phyloP scores from a whole-genome alignment of 2,329 filamentous ascomycete genomes.

The Beauveria bassiana region DNA sequence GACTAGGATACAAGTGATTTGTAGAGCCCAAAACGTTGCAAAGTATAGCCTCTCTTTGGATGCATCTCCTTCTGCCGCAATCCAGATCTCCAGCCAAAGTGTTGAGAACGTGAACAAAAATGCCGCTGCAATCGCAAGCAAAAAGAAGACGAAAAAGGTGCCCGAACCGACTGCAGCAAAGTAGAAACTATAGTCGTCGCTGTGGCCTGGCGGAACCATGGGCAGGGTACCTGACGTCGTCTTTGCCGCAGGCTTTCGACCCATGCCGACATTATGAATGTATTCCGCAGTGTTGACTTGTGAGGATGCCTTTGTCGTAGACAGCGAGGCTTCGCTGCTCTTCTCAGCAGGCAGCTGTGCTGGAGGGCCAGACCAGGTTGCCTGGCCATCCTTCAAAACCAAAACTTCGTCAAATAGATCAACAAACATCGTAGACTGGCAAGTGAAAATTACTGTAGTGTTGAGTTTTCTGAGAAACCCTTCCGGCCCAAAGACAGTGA shows the following conservation, averaged over 20 bases:
- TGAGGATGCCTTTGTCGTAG: not conserved
- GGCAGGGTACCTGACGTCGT: not conserved
- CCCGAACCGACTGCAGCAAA: not conserved
- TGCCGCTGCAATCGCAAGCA: not conserved
- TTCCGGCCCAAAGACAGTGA: not conserved
- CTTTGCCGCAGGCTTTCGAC: not conserved
- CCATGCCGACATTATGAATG: too few species aligned
- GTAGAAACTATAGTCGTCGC: slow-evolving; percentile 4
- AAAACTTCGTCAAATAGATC: not conserved
- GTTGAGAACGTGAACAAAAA: not conserved
- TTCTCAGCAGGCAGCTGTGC: not conserved
- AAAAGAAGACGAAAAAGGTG: not conserved
- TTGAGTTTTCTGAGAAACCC: not conserved
- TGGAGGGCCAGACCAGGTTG: not conserved
- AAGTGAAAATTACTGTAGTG: not conserved
- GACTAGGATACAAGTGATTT: not conserved
- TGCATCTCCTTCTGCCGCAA: not conserved
- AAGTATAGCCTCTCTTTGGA: not conserved
- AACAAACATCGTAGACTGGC: not conserved
- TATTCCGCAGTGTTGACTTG: not conserved
- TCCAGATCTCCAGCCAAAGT: slow-evolving; percentile 2
- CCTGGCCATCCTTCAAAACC: not conserved
- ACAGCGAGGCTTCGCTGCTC: not conserved
- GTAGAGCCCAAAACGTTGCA: not conserved
- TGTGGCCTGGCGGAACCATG: not conserved